Evolutionary conservation across 345 rosid genomes (phyloP), one percentile per base, ranked within the genome.

Genomic region (Theobroma cacao): DNA sequence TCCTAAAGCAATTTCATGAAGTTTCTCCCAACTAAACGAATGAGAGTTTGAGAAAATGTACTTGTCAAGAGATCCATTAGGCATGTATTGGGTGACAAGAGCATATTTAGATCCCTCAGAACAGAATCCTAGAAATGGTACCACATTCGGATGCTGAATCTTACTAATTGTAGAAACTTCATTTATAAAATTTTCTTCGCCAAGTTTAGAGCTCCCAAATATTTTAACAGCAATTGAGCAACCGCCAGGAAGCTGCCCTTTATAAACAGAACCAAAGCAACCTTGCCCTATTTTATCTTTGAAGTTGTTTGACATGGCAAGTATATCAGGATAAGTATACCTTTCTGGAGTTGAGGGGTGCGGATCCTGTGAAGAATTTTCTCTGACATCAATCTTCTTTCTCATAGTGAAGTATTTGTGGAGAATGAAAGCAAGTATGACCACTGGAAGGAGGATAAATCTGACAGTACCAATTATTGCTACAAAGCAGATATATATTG

Each of bases 51-150:
- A 38, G 36, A 74, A 79, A 20, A 75, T 33, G 13, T 58, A 5
- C 40, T 75, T 75, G 40, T 80, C 79, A 5, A 80, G 75, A 18
- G 79, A 75, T 43, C 82, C 82, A 59, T 80, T 80, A 50, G 69
- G 5, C 79, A 80, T 75, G 53, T 66, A 80, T 38, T 69, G 79
- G 40, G 75, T 36, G 10, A 80, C 71, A 11, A 80, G 72, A n/a
- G 75, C 79, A 17, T 30, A 7, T 26, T 80, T 80, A 1, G 79
- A 69, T 5, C 83, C 76, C 70, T 80, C 83, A 7, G 62, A 26
- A 48, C 76, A 80, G 30, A 80, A 80, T 13, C 83, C 83, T 7
- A 60, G 38, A 2, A 75, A 38, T 11, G 63, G 76, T 2, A 75
- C 72, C 52, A 80, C 38, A 60, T 80, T 80, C 15, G 66, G 38